Percentiles rank a stretch among this genome's conserved stretches.
Evolutionary conservation across 768 basidiomycete species (phyloP).

Genomic region (Crucibulum laeve): DNA sequence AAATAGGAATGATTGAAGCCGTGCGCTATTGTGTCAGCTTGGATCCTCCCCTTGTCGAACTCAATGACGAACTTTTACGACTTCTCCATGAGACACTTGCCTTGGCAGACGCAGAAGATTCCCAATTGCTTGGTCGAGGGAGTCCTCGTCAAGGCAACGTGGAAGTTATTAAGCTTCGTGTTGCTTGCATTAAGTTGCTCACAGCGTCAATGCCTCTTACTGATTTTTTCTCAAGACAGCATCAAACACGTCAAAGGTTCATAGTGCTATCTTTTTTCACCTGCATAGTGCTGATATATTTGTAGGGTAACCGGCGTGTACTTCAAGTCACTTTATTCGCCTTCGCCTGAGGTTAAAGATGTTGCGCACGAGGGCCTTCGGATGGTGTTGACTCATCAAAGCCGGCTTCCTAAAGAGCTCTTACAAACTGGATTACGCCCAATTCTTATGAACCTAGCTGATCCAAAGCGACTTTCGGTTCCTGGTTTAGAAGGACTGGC

Average conservation of each 20-base stretch:
- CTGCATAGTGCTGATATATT: conserved; percentile 2
- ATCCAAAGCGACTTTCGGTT: conserved; percentile 90
- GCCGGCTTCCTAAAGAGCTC: conserved; percentile 89
- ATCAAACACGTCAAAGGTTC: conserved; percentile 80
- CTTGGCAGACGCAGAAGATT: conserved; percentile 92
- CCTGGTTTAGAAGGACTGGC: conserved; percentile 92
- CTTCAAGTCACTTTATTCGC: conserved; percentile 97
- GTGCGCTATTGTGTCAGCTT: conserved; percentile 90
- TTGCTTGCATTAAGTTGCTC: conserved; percentile 89
- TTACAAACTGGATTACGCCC: conserved; percentile 94
- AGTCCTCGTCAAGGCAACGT: conserved; percentile 71
- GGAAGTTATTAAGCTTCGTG: conserved; percentile 85
- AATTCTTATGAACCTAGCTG: conserved; percentile 96
- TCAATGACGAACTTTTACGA: conserved; percentile 89
- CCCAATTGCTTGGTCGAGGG: conserved; percentile 71
- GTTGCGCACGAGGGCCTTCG: conserved; percentile 92
- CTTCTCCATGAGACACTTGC: conserved; percentile 92
- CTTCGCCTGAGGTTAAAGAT: conserved; percentile 86
- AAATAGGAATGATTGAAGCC: conserved; percentile 97
- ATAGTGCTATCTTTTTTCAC: conserved; percentile 10
- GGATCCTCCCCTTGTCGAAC: conserved; percentile 84
- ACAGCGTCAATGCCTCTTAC: conserved; percentile 94
- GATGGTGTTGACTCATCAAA: conserved; percentile 85
- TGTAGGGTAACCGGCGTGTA: conserved; percentile 88
- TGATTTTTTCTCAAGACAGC: conserved; percentile 87